These are phyloP conservation scores for Scedosporium apiospermum DNA, from an alignment of 2,329 filamentous ascomycete genomes.

Conservation along the genomic window DNA sequence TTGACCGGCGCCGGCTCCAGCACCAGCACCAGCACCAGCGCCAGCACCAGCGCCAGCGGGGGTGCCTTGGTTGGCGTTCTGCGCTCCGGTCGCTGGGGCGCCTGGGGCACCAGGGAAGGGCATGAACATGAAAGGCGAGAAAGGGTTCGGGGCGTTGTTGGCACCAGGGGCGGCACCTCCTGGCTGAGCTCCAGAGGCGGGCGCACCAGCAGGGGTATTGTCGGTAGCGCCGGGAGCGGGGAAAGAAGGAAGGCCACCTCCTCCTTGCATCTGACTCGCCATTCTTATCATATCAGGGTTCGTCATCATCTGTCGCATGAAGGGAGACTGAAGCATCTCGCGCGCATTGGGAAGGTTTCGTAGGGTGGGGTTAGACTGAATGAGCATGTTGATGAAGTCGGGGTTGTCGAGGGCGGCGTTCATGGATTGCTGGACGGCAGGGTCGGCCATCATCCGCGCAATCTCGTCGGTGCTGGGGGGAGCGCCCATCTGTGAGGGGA, in stretches of 20 bases:
- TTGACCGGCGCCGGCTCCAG: constrained; percentile 1
- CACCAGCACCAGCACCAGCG: background rate
- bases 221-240: constrained; percentile 89
- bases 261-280: constrained; percentile 64
- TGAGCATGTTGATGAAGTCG: constrained; percentile 89
- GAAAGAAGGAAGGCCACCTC: constrained; percentile 50
- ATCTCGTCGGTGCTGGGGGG: constrained; percentile 74
- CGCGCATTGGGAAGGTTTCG: constrained; percentile 65
- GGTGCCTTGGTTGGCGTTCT: constrained; percentile 1
- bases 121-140: background rate
- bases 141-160: constrained; percentile 11
- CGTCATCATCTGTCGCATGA: constrained; percentile 87
- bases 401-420: constrained; percentile 95
- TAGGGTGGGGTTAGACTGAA: constrained; percentile 80
- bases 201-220: constrained; percentile 54
- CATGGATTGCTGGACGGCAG: constrained; percentile 76
- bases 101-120: constrained; percentile 3
- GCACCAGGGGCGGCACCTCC: constrained; percentile 11
- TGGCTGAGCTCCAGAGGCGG: constrained; percentile 18
- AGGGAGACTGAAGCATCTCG: constrained; percentile 78
- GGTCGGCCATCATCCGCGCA: constrained; percentile 78
- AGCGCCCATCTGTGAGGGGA: constrained; percentile 66
- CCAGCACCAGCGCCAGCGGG: background rate
- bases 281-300: constrained; percentile 77
- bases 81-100: constrained; percentile 12